These are phyloP conservation scores for Zalaria sp. DNA, from an alignment of 2,329 filamentous ascomycete species.

Conservation along the genomic window DNA sequence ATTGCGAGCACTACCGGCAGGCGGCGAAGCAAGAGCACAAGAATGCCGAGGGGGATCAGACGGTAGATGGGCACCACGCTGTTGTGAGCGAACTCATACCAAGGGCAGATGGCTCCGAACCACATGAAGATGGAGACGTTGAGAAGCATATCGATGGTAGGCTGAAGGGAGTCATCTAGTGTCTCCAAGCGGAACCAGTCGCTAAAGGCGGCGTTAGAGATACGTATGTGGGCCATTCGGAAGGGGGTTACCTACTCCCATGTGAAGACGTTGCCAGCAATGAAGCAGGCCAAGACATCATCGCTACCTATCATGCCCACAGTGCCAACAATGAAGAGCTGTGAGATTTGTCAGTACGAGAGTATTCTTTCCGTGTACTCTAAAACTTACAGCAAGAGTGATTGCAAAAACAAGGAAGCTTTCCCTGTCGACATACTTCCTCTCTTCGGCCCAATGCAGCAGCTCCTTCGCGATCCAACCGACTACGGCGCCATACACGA, in stretches of 20 bases:
- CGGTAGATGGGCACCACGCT: constrained; percentile 58
- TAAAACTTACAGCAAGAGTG: constrained; percentile 50
- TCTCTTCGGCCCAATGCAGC: constrained; percentile 71
- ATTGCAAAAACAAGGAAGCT: constrained; percentile 82
- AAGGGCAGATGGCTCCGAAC: constrained; percentile 78
- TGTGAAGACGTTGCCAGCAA: constrained; percentile 81
- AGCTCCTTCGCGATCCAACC: constrained; percentile 73
- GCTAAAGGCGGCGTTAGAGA: constrained; percentile 15
- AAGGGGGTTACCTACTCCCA: constrained; percentile 47
- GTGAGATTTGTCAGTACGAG: constrained; percentile 1
- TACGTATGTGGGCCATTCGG: not conserved
- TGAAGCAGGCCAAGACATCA: constrained; percentile 82
- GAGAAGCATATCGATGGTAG: constrained; percentile 86
- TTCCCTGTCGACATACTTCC: constrained; percentile 70
- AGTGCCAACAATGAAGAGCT: constrained; percentile 73
- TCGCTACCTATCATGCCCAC: constrained; percentile 79
- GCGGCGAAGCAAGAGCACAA: constrained; percentile 64
- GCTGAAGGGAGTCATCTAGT: constrained; percentile 80
- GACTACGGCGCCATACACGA: constrained; percentile 61
- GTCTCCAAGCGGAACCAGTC: constrained; percentile 90
- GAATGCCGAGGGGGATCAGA: constrained; percentile 56
- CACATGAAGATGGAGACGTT: constrained; percentile 83
- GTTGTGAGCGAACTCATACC: constrained; percentile 55
- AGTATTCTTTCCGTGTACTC: not conserved
- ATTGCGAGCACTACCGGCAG: constrained; percentile 62